Conservation (phyloP, 2,329 filamentous ascomycete genomes). For the Diatrype stigma region DNA sequence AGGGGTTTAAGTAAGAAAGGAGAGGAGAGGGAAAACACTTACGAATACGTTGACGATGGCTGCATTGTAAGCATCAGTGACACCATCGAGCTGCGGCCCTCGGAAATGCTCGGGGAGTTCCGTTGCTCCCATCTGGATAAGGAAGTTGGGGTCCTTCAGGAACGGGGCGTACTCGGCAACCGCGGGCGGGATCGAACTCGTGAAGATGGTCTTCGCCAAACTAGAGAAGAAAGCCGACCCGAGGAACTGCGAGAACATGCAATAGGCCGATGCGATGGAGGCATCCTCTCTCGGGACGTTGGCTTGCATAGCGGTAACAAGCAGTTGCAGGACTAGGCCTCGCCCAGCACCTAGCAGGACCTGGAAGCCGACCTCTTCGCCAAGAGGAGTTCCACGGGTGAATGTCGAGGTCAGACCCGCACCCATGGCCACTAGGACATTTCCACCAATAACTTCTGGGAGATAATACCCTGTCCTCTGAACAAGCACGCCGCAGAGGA, state of each 20-base stretch:
- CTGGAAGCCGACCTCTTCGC: constrained; percentile 31
- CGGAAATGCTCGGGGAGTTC: constrained; percentile 34
- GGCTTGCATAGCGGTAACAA: constrained; percentile 24
- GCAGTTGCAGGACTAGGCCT: constrained; percentile 24
- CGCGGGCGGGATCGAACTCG: constrained; percentile 38
- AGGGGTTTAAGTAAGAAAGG: background rate
- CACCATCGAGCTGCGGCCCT: constrained; percentile 25
- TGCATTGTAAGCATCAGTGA: constrained; percentile 30
- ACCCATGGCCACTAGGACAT: constrained; percentile 28
- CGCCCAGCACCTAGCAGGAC: constrained; percentile 24
- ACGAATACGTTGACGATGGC: constrained; percentile 19
- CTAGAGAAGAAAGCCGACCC: constrained; percentile 47
- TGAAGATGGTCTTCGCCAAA: constrained; percentile 50
- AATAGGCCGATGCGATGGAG: constrained; percentile 26
- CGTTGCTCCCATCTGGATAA: constrained; percentile 39
- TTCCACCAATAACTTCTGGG: constrained; percentile 27
- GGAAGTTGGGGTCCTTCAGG: constrained; percentile 27
- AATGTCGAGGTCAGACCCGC: constrained; percentile 31
- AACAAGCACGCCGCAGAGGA: constrained; percentile 17
- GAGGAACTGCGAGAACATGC: constrained; percentile 48
- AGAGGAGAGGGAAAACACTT: constrained; percentile 1
- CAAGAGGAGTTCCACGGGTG: constrained; percentile 18
- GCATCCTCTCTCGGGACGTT: constrained; percentile 18
- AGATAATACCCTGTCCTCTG: constrained; percentile 29
- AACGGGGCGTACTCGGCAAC: constrained; percentile 36